Evolutionary conservation across 1,139 yeast species (phyloP).

Genomic region (Cylindricascospora bacillispora): DNA sequence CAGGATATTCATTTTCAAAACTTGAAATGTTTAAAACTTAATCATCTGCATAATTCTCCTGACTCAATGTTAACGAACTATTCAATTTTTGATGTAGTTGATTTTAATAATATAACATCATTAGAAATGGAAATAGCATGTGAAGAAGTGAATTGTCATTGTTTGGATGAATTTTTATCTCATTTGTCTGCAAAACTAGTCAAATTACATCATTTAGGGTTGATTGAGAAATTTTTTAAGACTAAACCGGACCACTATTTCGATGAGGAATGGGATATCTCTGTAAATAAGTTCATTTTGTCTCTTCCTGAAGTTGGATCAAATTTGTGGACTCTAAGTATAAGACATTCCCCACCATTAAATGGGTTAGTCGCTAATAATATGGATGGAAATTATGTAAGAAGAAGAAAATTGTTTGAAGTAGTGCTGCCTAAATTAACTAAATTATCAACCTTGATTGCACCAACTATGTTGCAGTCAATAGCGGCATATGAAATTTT

Average conservation of each 20-base stretch:
- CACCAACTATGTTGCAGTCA: slow-evolving; percentile 47
- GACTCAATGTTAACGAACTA: slow-evolving; percentile 23
- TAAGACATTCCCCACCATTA: slow-evolving; percentile 41
- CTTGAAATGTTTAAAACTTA: slow-evolving; percentile 25
- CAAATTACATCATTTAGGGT: slow-evolving; percentile 30
- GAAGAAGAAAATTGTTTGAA: slow-evolving; percentile 41
- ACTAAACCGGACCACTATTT: slow-evolving; percentile 34
- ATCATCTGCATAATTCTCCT: slow-evolving; percentile 32
- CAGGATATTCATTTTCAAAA: slow-evolving; percentile 7
- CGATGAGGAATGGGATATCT: slow-evolving; percentile 46
- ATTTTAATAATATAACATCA: slow-evolving; percentile 22
- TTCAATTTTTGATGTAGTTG: slow-evolving; percentile 21
- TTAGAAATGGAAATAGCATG: slow-evolving; percentile 36
- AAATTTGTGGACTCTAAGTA: slow-evolving; percentile 30
- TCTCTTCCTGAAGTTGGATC: slow-evolving; percentile 25
- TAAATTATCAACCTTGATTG: slow-evolving; percentile 32
- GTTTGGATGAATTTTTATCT: slow-evolving; percentile 31
- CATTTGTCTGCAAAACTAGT: slow-evolving; percentile 23
- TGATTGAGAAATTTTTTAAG: slow-evolving; percentile 33
- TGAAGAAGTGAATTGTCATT: slow-evolving; percentile 34
- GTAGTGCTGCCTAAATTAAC: slow-evolving; percentile 35
- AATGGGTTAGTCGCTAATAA: slow-evolving; percentile 42
- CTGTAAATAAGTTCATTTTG: slow-evolving; percentile 33
- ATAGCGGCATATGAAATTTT: slow-evolving; percentile 57
- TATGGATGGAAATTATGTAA: slow-evolving; percentile 56